Percentiles rank a stretch among this genome's conserved stretches.
phyloP scores from a whole-genome alignment of 441 rosid genomes.

The Erodium moschatum region DNA sequence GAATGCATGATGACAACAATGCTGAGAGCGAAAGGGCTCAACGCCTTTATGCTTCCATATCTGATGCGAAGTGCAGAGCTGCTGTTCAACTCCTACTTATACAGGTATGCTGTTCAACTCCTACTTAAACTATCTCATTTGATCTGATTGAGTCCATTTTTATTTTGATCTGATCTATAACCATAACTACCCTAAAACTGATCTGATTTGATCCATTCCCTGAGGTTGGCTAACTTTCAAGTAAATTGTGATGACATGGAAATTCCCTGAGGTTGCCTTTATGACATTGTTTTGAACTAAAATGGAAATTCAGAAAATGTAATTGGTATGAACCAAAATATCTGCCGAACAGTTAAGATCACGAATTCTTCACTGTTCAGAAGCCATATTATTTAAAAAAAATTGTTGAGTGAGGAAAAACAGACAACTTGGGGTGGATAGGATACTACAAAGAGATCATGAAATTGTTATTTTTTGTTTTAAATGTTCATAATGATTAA shows the following conservation, averaged over 20 bases:
- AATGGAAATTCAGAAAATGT: not conserved
- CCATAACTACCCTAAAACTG: not conserved
- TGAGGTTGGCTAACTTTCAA: not conserved
- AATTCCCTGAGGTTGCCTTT: too few species aligned
- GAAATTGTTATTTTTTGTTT: not conserved
- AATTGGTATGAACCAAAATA: not conserved
- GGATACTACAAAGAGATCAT: not conserved
- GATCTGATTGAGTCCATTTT: too few species aligned
- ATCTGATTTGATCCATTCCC: not conserved
- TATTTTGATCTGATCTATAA: too few species aligned
- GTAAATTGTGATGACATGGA: not conserved
- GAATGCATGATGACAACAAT: conserved; percentile 35
- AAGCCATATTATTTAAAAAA: too few species aligned
- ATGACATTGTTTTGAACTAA: not conserved
- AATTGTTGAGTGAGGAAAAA: not conserved
- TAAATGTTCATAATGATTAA: not conserved
- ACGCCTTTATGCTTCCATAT: conserved; percentile 51
- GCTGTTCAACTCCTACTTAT: conserved; percentile 95
- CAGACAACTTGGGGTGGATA: not conserved
- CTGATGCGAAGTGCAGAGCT: conserved; percentile 96
- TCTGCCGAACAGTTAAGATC: not conserved
- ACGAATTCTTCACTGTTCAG: not conserved
- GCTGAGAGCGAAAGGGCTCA: conserved; percentile 42
- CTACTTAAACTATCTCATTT: too few species aligned
- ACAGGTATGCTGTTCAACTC: too few species aligned